Base-by-base conservation (phyloP, 305 asterid species). In the Euphrasia arctica region DNA sequence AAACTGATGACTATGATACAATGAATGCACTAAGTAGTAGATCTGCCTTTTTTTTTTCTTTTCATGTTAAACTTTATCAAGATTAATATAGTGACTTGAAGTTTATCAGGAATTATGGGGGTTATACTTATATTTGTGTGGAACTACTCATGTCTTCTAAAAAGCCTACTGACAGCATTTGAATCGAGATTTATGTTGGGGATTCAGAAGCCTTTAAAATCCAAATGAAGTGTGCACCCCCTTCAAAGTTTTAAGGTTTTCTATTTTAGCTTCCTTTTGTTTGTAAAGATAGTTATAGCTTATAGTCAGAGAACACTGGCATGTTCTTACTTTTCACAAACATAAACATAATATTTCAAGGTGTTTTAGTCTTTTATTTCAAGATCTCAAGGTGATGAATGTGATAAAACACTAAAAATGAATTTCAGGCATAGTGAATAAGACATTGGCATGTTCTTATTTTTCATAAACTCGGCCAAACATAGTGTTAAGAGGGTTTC, bases 141-240 rank as follows among this genome's bases (percentile, higher is more conserved):
- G 52, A 60, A 29, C 48, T 59, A 48, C 54, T 60, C 49, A 3
- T 18, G 28, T 59, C 45, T 48, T 49, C 34, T 61, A 52, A 60
- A 62, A 63, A 54, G 66, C 70, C 58, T 41, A n/a, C 6, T 2
- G 32, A 45, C 56, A 55, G 13, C 51, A 50, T 60, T 31, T 36
- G 56, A 43, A 51, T 74, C 34, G 14, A 55, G 63, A 41, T 58
- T n/a, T 72, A 52, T 61, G 63, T 56, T 70, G 57, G 56, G 60
- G 62, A 54, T 67, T 67, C 48, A 27, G 62, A 60, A 45, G 47
- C 65, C 50, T 64, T 62, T 27, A 49, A 34, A 54, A 47, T 51
- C 28, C 58, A 64, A 67, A 64, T 48, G 14, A 56, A 39, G 43
- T 39, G 42, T 36, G 56, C 43, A 54, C 22, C 13, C 32, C 5